phyloP scores from a whole-genome alignment of 129 eudicot species.

The Artemisia argyi region DNA sequence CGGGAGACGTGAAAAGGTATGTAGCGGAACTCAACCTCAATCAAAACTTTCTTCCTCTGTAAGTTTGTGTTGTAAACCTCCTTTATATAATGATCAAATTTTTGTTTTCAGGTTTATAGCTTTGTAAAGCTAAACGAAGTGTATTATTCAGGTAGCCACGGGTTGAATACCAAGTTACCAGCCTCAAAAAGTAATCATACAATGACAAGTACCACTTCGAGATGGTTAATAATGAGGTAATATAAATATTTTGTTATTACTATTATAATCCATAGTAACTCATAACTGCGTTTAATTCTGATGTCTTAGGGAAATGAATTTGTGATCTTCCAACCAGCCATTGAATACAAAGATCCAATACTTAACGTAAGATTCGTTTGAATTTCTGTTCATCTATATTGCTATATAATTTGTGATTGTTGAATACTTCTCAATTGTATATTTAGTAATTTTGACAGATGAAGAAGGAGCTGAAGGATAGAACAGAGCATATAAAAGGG shows the following conservation, averaged over 20 bases:
- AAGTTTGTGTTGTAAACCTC: too few relatives aligned
- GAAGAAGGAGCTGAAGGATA: slow-evolving; percentile 24
- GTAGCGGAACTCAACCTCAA: background rate
- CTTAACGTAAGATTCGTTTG: background rate
- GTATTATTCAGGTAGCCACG: slow-evolving; percentile 55
- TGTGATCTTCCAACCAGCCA: slow-evolving; percentile 26
- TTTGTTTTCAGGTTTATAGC: slow-evolving; percentile 34
- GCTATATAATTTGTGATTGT: background rate
- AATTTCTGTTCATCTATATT: background rate
- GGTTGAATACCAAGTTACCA: slow-evolving; percentile 46
- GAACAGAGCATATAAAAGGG: slow-evolving; percentile 23
- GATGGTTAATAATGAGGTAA: slow-evolving; percentile 38
- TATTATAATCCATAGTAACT: background rate
- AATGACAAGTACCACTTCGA: slow-evolving; percentile 33
- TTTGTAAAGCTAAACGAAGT: slow-evolving; percentile 41
- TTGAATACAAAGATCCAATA: slow-evolving; percentile 15
- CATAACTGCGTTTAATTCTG: background rate
- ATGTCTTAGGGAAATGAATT: slow-evolving; percentile 28
- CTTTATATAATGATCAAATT: too few relatives aligned
- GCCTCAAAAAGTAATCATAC: slow-evolving; percentile 19
- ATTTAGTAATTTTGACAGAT: slow-evolving; percentile 6
- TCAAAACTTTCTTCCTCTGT: too few relatives aligned
- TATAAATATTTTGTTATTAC: background rate
- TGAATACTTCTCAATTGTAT: background rate
- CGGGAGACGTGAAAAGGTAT: slow-evolving; percentile 44